Percentiles rank a stretch among this genome's conserved stretches.
These are phyloP conservation scores for Lentinula edodes DNA, from an alignment of 768 basidiomycete species.

Conservation along the genomic window DNA sequence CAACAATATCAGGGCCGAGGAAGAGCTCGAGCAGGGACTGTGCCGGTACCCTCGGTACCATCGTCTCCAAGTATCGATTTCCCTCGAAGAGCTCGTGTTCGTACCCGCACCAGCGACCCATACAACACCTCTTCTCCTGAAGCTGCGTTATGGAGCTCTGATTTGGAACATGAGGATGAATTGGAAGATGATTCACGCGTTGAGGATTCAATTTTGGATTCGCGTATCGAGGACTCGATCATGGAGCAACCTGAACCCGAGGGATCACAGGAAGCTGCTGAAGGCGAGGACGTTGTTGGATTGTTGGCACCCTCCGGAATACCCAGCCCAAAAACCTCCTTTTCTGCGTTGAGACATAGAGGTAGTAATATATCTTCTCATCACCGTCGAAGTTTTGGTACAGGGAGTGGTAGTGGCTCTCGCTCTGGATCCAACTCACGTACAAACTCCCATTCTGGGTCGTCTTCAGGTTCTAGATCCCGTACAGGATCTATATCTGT, in stretches of 20 bases:
- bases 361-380: slow-evolving; percentile 26
- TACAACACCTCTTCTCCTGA: slow-evolving; percentile 16
- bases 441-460: slow-evolving; percentile 27
- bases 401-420: slow-evolving; percentile 24
- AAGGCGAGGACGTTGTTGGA: slow-evolving; percentile 58
- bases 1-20: slow-evolving; percentile 19
- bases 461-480: slow-evolving; percentile 36
- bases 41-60: slow-evolving; percentile 18
- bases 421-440: slow-evolving; percentile 14
- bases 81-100: slow-evolving; percentile 13
- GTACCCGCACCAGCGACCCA: slow-evolving; percentile 21
- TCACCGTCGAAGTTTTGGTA: slow-evolving; percentile 23
- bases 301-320: slow-evolving; percentile 36
- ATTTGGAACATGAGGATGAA: slow-evolving; percentile 22
- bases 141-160: slow-evolving; percentile 14
- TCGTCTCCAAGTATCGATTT: slow-evolving; percentile 12
- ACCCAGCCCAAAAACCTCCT: slow-evolving; percentile 46
- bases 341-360: slow-evolving; percentile 34
- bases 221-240: slow-evolving; percentile 21
- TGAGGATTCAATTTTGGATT: slow-evolving; percentile 9
- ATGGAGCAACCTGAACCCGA: slow-evolving; percentile 43
- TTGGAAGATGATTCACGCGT: slow-evolving; percentile 21
- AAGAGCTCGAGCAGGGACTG: slow-evolving; percentile 26
- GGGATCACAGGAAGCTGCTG: slow-evolving; percentile 53
- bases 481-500: slow-evolving; percentile 40